Evolutionary conservation across 345 rosid genomes (phyloP).

Genomic region (Aurinia saxatilis): DNA sequence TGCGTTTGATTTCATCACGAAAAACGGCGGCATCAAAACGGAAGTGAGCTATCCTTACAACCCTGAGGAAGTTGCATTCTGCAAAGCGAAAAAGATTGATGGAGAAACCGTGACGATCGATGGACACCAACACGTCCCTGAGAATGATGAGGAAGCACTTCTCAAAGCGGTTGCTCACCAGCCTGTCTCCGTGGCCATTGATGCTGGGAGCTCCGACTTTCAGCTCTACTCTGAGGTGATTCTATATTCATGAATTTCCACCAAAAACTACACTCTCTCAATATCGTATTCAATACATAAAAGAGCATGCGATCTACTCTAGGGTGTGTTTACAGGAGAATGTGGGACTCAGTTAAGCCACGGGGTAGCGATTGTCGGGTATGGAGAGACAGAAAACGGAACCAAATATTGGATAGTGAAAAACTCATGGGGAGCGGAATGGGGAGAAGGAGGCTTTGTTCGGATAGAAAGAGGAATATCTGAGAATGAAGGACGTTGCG

Average conservation of each 20-base stretch:
- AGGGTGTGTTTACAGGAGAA: slow-evolving; percentile 61
- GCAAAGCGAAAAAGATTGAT: slow-evolving; percentile 34
- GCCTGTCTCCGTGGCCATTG: slow-evolving; percentile 68
- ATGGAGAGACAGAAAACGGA: slow-evolving; percentile 50
- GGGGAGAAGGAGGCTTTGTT: slow-evolving; percentile 73
- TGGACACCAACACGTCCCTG: slow-evolving; percentile 57
- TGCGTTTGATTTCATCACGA: slow-evolving; percentile 60
- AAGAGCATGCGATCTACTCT: neutral
- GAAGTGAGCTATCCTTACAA: slow-evolving; percentile 53
- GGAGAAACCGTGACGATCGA: slow-evolving; percentile 45
- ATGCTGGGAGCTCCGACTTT: slow-evolving; percentile 64
- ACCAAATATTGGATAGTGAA: slow-evolving; percentile 63
- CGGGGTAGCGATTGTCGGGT: slow-evolving; percentile 56
- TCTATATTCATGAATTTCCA: no score
- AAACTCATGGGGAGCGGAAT: slow-evolving; percentile 65
- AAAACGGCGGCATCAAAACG: slow-evolving; percentile 51
- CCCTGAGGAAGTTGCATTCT: slow-evolving; percentile 30
- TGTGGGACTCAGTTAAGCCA: slow-evolving; percentile 59
- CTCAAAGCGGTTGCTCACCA: slow-evolving; percentile 61
- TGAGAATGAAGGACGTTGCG: slow-evolving; percentile 47
- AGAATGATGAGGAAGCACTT: slow-evolving; percentile 52
- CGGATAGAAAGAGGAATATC: slow-evolving; percentile 50
- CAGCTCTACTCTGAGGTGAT: slow-evolving; percentile 79
- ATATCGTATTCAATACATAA: neutral
- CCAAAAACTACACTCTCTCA: no score